Base-by-base conservation (phyloP, 345 rosid genomes). In the Microcos paniculata region DNA sequence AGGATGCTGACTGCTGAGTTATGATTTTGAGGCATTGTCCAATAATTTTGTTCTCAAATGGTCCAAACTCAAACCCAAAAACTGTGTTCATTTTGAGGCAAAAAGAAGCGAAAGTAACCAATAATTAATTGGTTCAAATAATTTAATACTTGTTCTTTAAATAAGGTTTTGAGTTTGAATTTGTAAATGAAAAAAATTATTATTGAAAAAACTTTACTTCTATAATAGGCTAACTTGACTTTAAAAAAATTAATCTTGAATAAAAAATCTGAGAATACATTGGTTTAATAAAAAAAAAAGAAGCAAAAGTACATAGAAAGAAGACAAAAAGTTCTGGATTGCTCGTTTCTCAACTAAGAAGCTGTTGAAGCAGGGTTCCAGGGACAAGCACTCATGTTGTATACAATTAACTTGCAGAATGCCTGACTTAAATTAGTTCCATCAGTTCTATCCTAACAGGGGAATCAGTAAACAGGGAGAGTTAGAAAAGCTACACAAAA, bases 401-500 rank as follows among this genome's bases (percentile, higher is more conserved):
- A 73, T 40, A 62, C 30, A 80, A 75, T 82, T 76, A 61, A 76
- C 77, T 73, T 61, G 79, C 68, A 45, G 40, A 42, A 48, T 18
- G 4, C 42, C 9, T 23, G 30, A 8, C 23, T 46, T 16, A 31
- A 68, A 16, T n/a, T 46, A 68, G 46, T 18, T 45, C 16, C 24
- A 68, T 68, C 71, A n/a, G 12, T 48, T 21, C 51, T 62, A 53
- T 28, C 26, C 24, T 31, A 15, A 53, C 62, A 4, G 24, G 74
- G 66, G 42, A 49, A 73, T 70, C 67, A 45, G 30, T 13, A 18
- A 53, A 16, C 40, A 62, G 55, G 45, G 33, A 35, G 61, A 42
- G n/a, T 28, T 0, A 12, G n/a, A 7, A 15, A 56, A n/a, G 80
- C 88, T 85, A 96, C 73, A 93, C 92, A 84, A 96, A 96, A 86